A percentile compares a stretch with the other conserved stretches of the same genome.
Evolutionary conservation across 179 eudicot species (phyloP).

Genomic region (Dionaea muscipula): DNA sequence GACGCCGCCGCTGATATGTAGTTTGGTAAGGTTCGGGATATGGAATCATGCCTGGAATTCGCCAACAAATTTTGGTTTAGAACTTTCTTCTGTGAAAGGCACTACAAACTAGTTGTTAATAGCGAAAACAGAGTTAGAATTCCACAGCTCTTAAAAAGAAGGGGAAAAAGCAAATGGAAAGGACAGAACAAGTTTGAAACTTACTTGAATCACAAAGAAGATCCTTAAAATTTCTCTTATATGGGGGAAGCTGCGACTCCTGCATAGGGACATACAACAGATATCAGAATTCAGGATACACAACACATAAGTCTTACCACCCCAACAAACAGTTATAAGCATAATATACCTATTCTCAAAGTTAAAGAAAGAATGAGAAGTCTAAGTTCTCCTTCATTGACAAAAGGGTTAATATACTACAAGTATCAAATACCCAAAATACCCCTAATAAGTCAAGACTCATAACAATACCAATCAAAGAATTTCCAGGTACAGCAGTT

Average conservation of each 20-base stretch:
- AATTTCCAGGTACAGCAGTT: too few relatives aligned
- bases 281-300: background rate
- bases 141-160: background rate
- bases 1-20: conserved; percentile 71
- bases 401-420: too few relatives aligned
- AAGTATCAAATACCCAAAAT: too few relatives aligned
- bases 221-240: conserved; percentile 73
- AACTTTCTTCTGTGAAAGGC: background rate
- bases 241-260: conserved; percentile 82
- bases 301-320: too few relatives aligned
- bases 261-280: conserved; percentile 23
- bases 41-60: conserved; percentile 69
- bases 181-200: conserved; percentile 12
- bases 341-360: too few relatives aligned
- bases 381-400: too few relatives aligned
- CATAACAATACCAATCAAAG: too few relatives aligned
- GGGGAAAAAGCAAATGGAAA: too few relatives aligned
- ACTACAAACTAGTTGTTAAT: background rate
- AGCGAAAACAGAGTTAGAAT: background rate
- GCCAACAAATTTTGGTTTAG: background rate
- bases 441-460: too few relatives aligned
- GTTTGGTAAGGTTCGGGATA: conserved; percentile 92
- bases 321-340: too few relatives aligned
- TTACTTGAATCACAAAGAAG: conserved; percentile 85
- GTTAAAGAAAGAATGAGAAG: too few relatives aligned